These are phyloP conservation scores for Drechslerella coelobrocha DNA, from an alignment of 2,329 filamentous ascomycete species.

Conservation along the genomic window DNA sequence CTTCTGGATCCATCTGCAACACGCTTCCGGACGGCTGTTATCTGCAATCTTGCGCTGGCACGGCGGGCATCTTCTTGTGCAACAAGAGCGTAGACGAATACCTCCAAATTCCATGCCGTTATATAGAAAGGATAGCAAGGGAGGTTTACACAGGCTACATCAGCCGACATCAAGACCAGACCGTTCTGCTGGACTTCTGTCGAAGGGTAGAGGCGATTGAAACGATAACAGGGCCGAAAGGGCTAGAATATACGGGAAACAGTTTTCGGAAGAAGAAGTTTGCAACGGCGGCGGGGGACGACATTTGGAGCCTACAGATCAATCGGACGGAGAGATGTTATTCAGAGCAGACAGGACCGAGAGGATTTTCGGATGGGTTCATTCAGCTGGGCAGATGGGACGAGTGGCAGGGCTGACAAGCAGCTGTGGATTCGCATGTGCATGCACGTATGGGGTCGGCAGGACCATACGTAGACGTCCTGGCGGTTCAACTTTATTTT, in stretches of 20 bases:
- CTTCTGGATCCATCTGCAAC: conserved; percentile 9
- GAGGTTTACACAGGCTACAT: conserved; percentile 34
- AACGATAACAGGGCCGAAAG: conserved; percentile 21
- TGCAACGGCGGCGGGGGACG: conserved; percentile 26
- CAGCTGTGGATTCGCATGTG: too few species aligned
- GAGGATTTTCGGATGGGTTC: conserved; percentile 24
- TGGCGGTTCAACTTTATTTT: too few species aligned
- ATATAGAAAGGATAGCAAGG: conserved; percentile 23
- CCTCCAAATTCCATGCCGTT: conserved; percentile 21
- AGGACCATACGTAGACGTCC: neutral
- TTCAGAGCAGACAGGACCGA: conserved; percentile 10
- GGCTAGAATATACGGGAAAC: conserved; percentile 34
- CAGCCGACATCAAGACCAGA: conserved; percentile 28
- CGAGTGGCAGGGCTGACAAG: too few species aligned
- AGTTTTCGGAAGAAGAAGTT: conserved; percentile 39
- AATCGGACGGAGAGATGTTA: conserved; percentile 26
- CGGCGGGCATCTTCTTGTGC: conserved; percentile 31
- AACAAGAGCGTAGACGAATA: conserved; percentile 10
- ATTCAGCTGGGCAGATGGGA: conserved; percentile 9
- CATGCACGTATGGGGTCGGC: conserved; percentile 2
- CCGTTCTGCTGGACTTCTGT: conserved; percentile 22
- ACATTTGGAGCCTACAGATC: conserved; percentile 41
- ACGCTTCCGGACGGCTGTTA: conserved; percentile 28
- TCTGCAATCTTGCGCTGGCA: conserved; percentile 28
- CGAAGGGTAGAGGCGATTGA: conserved; percentile 2